Base-by-base conservation (phyloP, 331 rosid genomes). In the Rhamnella rubrinervis region DNA sequence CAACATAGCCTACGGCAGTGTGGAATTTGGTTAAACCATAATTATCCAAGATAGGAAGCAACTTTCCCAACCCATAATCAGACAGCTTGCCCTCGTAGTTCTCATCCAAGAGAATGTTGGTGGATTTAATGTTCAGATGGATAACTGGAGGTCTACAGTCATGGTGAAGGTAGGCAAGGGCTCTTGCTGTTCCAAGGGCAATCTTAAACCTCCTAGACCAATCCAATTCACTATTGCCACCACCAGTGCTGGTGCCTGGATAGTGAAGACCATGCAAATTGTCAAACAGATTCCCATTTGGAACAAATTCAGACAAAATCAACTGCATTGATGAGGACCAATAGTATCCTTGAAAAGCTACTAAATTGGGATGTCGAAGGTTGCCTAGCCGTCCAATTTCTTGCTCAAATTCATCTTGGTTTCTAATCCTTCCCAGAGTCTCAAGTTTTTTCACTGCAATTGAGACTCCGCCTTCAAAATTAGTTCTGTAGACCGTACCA, bases 401-500 rank as follows among this genome's bases (percentile, higher is more conserved):
- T 3, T 84, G 88, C 84, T 95, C 99, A 7, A 95, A 95, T 60
- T 95, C 96, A 55, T 95, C 99, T 72, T 95, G 99, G 80, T 79
- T 91, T 85, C 90, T 81, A 66, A 95, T 82, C 78, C 99, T 83
- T 85, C 99, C 99, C 70, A 89, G 56, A 58, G 96, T 87, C 82
- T 86, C 96, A 2, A 95, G 97, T 90, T 87, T 95, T 77, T 95
- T 95, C 75, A 95, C 99, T 20, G 99, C 97, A 65, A 95, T 87
- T 21, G 99, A 86, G 83, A 91, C 66, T 65, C 93, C 97, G 7
- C 92, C 90, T 74, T 95, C 96, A 50, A 95, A 91, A 72, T 76
- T 85, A 35, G 96, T 87, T 81, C 75, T 83, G 88, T 91, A 95
- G 68, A 95, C 97, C 0, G 92, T 83, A 51, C 99, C 99, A 17